Evolutionary conservation across 2,329 filamentous ascomycete genomes (phyloP).

Genomic region (Hysterium pulicare): DNA sequence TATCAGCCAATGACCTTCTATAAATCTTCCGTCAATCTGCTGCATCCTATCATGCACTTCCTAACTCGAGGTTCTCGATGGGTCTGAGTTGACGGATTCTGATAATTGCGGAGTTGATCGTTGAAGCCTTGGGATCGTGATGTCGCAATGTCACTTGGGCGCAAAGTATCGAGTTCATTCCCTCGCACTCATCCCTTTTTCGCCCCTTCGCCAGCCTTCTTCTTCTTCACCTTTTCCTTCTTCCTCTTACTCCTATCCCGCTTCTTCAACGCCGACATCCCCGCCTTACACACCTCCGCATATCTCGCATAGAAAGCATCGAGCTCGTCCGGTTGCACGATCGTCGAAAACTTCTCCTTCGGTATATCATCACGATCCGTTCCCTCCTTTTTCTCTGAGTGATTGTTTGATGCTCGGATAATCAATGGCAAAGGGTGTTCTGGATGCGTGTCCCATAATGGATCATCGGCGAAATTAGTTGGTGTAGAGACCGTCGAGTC

Average conservation of each 20-base stretch:
- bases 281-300: slow-evolving; percentile 84
- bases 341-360: slow-evolving; percentile 74
- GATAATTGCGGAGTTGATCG: too few species aligned
- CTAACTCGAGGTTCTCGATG: too few species aligned
- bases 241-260: slow-evolving; percentile 84
- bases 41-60: too few species aligned
- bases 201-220: slow-evolving; percentile 45
- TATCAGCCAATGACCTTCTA: too few species aligned
- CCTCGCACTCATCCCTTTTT: slow-evolving; percentile 57
- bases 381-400: slow-evolving; percentile 47
- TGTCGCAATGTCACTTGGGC: too few species aligned
- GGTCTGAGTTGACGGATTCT: too few species aligned
- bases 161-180: too few species aligned
- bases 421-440: slow-evolving; percentile 66
- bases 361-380: slow-evolving; percentile 43
- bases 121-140: too few species aligned
- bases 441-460: slow-evolving; percentile 59
- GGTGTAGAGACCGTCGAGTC: slow-evolving; percentile 33
- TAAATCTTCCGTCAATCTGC: too few species aligned
- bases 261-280: slow-evolving; percentile 89
- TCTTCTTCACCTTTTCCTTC: slow-evolving; percentile 74
- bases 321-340: slow-evolving; percentile 72
- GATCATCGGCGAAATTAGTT: slow-evolving; percentile 45
- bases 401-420: slow-evolving; percentile 81
- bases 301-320: slow-evolving; percentile 81